Conservation (phyloP, 2,329 filamentous ascomycete species). For the Trichoderma afroharzianum region DNA sequence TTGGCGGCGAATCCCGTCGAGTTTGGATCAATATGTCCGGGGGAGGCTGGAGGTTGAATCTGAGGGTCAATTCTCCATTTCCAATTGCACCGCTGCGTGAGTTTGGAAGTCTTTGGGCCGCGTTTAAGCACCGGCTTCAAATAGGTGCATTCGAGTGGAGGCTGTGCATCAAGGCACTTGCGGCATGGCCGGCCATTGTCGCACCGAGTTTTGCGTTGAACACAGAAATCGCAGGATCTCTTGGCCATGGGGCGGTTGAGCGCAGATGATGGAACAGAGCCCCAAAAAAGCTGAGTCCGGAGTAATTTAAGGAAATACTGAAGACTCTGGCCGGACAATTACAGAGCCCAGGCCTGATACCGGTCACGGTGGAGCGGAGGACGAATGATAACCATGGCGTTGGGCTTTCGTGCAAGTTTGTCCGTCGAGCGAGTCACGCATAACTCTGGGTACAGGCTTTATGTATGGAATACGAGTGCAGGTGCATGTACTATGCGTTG, state of each 20-base stretch:
- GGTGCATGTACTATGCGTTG: neutral
- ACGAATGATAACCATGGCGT: neutral
- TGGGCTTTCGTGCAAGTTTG: neutral
- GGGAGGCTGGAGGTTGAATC: neutral
- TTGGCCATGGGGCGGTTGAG: slow-evolving; percentile 6
- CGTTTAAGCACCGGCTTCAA: slow-evolving; percentile 19
- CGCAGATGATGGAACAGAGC: neutral
- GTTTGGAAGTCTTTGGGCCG: slow-evolving; percentile 19
- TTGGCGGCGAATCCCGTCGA: neutral
- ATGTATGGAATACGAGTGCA: neutral
- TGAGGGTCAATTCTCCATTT: slow-evolving; percentile 2
- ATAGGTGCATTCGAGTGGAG: slow-evolving; percentile 19
- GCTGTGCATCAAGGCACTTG: slow-evolving; percentile 15
- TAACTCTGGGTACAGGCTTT: neutral
- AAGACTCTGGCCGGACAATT: neutral
- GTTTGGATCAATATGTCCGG: neutral
- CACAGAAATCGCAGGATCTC: slow-evolving; percentile 17
- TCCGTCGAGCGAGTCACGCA: neutral
- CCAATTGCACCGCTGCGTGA: slow-evolving; percentile 11
- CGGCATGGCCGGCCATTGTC: slow-evolving; percentile 16
- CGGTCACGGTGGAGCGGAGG: neutral
- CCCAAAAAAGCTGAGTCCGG: neutral
- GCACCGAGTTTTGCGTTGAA: slow-evolving; percentile 17
- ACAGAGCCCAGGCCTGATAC: neutral
- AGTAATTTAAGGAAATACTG: neutral